Base-by-base conservation (phyloP, 441 rosid genomes). In the Theobroma grandiflorum region DNA sequence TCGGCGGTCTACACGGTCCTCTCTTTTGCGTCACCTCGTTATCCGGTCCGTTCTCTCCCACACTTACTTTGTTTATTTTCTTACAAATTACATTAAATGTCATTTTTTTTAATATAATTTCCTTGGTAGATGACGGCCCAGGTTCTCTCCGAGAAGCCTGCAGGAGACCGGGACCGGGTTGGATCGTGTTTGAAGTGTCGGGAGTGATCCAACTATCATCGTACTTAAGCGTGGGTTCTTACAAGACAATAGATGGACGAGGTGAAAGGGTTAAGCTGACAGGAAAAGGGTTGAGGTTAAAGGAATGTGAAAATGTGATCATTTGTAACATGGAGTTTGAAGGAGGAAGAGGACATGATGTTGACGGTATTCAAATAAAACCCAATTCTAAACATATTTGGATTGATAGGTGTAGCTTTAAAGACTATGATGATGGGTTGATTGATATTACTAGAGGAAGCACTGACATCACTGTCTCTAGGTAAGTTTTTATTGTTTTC, bases 261-360 rank as follows among this genome's bases (percentile, higher is more conserved):
- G 91, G 94, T n/a, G 89, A 92, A 37, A 81, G 88, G 74, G 80
- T 89, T 11, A 92, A 88, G 87, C 75, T 90, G 71, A 88, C 87
- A 0, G 94, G 94, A 58, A 90, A 89, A 72, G 92, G 92, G 43
- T 84, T 90, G 10, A 84, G 90, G 57, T 75, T 92, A 33, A 90
- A 92, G 80, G 92, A 90, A 47, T 92, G 95, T 16, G 92, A 92
- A 66, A 89, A 90, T 79, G 72, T 92, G 14, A 90, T 90, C 15
- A 71, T 90, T 49, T 89, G 94, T 61, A 92, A 90, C 26, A 68
- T 92, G 64, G 91, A 90, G 68, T 92, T 92, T 65, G 94, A 92
- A 86, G 94, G 95, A 47, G 95, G 95, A 16, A 83, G 92, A 80
- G 92, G 95, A 5, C 94, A 85, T 45, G 95, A 92, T 78, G 91